Evolutionary conservation across 441 rosid genomes (phyloP).

Genomic region (Adansonia madagascariensis): DNA sequence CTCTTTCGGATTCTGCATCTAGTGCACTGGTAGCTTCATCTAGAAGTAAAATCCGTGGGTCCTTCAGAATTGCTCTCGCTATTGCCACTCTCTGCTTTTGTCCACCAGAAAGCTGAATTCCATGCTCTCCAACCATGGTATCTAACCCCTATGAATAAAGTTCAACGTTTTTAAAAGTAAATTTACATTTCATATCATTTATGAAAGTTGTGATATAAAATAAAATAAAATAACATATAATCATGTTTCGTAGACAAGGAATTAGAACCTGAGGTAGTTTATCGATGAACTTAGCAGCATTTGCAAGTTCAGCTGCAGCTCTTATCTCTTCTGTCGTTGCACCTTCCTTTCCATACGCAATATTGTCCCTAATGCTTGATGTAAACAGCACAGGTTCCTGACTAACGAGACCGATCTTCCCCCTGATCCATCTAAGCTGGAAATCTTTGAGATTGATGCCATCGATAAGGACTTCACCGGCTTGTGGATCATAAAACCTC

Average conservation of each 20-base stretch:
- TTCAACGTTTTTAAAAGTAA: not conserved
- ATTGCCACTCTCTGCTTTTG: slow-evolving; percentile 86
- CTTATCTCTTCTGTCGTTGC: slow-evolving; percentile 68
- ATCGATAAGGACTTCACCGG: slow-evolving; percentile 71
- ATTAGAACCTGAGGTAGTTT: slow-evolving; percentile 70
- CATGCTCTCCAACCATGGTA: slow-evolving; percentile 87
- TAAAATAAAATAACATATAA: not conserved
- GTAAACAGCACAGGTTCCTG: slow-evolving; percentile 83
- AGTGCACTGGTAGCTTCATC: slow-evolving; percentile 91
- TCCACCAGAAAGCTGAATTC: slow-evolving; percentile 82
- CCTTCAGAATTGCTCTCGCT: slow-evolving; percentile 75
- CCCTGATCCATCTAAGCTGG: slow-evolving; percentile 75
- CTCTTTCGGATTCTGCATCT: slow-evolving; percentile 74
- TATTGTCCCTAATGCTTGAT: slow-evolving; percentile 69
- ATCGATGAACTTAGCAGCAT: slow-evolving; percentile 76
- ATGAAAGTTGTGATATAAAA: not conserved
- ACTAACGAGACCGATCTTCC: slow-evolving; percentile 78
- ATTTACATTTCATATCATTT: not conserved
- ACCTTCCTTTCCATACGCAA: slow-evolving; percentile 68
- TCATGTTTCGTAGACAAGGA: not conserved
- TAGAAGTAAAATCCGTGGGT: slow-evolving; percentile 67
- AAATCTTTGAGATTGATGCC: slow-evolving; percentile 64
- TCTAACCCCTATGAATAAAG: slow-evolving; percentile 59
- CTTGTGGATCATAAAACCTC: slow-evolving; percentile 77
- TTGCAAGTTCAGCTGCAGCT: slow-evolving; percentile 71